These are phyloP conservation scores for Moesziomyces sp. DNA, from an alignment of 1,284 basidiomycete genomes.

Conservation along the genomic window DNA sequence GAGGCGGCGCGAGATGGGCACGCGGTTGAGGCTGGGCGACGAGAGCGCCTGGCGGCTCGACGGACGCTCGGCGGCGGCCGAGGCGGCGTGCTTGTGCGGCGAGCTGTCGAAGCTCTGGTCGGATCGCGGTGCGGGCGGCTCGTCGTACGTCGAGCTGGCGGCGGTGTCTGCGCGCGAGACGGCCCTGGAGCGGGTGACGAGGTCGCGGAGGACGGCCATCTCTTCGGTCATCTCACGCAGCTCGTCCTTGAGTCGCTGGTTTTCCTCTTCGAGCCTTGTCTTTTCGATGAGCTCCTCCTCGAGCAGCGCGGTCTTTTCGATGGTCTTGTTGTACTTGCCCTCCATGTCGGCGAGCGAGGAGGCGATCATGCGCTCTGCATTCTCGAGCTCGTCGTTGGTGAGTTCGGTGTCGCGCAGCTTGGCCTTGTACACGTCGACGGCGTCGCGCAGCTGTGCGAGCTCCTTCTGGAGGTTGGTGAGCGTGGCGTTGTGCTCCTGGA, in stretches of 20 bases:
- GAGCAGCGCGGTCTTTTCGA: slow-evolving; percentile 95
- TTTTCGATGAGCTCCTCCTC: slow-evolving; percentile 97
- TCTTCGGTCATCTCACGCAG: slow-evolving; percentile 88
- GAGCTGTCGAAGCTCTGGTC: slow-evolving; percentile 40
- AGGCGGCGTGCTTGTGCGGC: slow-evolving; percentile 20
- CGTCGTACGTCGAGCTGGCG: slow-evolving; percentile 36
- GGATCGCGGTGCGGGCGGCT: slow-evolving; percentile 9
- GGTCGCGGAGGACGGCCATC: slow-evolving; percentile 81
- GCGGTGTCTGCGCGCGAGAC: slow-evolving; percentile 23
- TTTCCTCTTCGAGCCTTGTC: slow-evolving; percentile 87
- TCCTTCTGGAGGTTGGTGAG: slow-evolving; percentile 60
- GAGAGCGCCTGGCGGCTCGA: slow-evolving; percentile 25
- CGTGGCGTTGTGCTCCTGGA: slow-evolving; percentile 60
- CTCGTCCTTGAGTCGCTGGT: slow-evolving; percentile 91
- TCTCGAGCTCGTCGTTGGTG: slow-evolving; percentile 67
- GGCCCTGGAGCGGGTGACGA: slow-evolving; percentile 22
- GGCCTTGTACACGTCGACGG: slow-evolving; percentile 62
- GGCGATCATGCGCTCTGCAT: slow-evolving; percentile 76
- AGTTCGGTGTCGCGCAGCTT: slow-evolving; percentile 65
- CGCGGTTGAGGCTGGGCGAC: slow-evolving; percentile 39
- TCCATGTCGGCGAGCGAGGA: slow-evolving; percentile 92
- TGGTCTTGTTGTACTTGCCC: slow-evolving; percentile 84
- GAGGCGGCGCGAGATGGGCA: slow-evolving; percentile 30
- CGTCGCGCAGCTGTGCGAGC: slow-evolving; percentile 51
- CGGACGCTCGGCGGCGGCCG: slow-evolving; percentile 17